Evolutionary conservation across 208 protist genomes (phyloP), one percentile per base, ranked within the genome.

Genomic region (Lotmaria passim): DNA sequence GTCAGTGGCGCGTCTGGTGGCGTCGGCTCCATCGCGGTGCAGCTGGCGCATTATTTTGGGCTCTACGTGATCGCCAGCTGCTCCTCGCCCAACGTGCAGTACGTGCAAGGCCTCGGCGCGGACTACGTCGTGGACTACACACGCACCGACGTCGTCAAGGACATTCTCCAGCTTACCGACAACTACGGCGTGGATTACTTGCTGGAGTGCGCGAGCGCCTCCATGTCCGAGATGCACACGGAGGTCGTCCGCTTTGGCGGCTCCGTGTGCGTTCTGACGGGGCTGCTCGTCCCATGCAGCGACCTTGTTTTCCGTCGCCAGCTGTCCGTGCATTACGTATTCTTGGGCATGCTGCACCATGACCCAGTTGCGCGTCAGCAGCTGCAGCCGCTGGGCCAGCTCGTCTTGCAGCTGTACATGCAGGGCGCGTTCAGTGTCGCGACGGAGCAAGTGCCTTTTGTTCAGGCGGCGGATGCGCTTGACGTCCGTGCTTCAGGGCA

Each of bases 161-260:
- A 82, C 21, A 79, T 91, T 43, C 70, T 92, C 21, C 47, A 39
- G 41, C 47, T 71, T 38, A 93, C 90, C 41, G 55, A 83, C 7
- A 77, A 78, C 43, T 73, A 83, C 57, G 91, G 91, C n/a, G 89
- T 94, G 14, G 91, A 96, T 64, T 96, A 91, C 72, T 44, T 94
- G 34, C 69, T 96, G 50, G 89, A 96, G 61, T 74, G 71, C 36
- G 81, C 79, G 1, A 58, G 69, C 24, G 75, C 79, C 14, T 39
- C 26, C n/a, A 58, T 85, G 34, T 70, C 78, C 12, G 85, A 78
- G 43, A 47, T 65, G 15, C 81, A 89, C 58, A 61, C 73, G 24
- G 69, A 87, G 39, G 80, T 73, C 19, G 55, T 91, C 21, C 81
- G 90, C 14, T 88, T 91, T 72, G 87, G 90, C 33, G 90, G 90